Conservation (phyloP, 2,329 filamentous ascomycete genomes). For the Ceratocystis lukuohia region DNA sequence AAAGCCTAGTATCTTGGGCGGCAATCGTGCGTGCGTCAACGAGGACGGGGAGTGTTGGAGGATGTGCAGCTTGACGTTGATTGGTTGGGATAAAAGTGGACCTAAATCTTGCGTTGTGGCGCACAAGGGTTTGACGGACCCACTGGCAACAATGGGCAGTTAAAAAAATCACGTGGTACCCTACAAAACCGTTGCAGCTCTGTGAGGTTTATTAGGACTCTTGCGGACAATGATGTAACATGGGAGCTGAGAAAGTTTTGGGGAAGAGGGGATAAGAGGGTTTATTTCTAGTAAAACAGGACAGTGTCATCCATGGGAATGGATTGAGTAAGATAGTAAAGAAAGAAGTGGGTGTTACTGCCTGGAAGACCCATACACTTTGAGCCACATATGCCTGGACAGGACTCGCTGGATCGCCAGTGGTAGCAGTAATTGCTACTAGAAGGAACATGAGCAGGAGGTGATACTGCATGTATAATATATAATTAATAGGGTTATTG, state of each 20-base stretch:
- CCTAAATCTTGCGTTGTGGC: conserved; percentile 17
- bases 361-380: not conserved
- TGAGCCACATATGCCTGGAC: not conserved
- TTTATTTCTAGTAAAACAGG: not conserved
- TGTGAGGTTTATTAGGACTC: not conserved
- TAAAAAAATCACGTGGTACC: conserved; percentile 1
- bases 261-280: not conserved
- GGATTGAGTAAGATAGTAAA: no score
- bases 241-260: not conserved
- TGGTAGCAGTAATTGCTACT: not conserved
- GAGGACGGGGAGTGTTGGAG: conserved; percentile 19
- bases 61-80: conserved; percentile 16
- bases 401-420: not conserved
- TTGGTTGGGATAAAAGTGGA: conserved; percentile 18
- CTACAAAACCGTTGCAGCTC: conserved; percentile 10
- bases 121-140: conserved; percentile 14
- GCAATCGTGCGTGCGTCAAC: conserved; percentile 13
- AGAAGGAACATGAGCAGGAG: not conserved
- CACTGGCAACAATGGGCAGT: not conserved
- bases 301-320: no score
- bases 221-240: not conserved
- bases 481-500: not conserved
- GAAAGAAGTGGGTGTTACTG: no score
- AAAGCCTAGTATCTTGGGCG: not conserved
- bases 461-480: not conserved